Base-by-base conservation (phyloP, 1,284 basidiomycete genomes). In the Ceratobasidium sp. region DNA sequence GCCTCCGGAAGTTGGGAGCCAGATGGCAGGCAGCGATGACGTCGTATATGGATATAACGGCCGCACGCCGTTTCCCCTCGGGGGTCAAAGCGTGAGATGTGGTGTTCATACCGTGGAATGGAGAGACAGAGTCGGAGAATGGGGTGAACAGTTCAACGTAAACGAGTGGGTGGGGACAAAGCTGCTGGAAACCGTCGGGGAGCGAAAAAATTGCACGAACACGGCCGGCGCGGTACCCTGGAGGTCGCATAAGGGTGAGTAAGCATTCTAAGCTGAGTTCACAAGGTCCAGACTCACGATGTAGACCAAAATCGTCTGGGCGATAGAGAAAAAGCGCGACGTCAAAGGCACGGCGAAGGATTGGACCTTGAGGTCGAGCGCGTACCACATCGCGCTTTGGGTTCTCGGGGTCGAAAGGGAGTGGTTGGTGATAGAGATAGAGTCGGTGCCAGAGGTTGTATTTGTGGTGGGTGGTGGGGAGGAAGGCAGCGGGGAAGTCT, bases 341-440 rank as follows among this genome's bases (percentile, higher is more conserved):
- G 33, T 74, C 60, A 10, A 60, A 74, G 3, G 46, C 44, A 14
- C 27, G 57, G 3, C 83, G 84, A 8, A 84, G 30, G 20, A 33
- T 12, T 3, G 20, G 10, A 12, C n/a, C 5, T 5, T n/a, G 6
- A 10, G 71, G 59, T 10, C 46, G 23, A 33, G 60, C 60, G 12
- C 71, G 46, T 20, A 74, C 20, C 12, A 74, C 59, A 35, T 74
- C 60, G 38, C 71, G 71, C 27, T 33, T 30, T 6, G 38, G 18
- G 46, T 48, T 30, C 18, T 74, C 60, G 14, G 46, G 59, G 41
- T 59, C 27, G 46, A 65, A 74, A 8, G 60, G 20, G 8, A 62
- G 71, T 1, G 71, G 71, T 12, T 33, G 16, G 30, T 74, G 71
- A 18, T 52, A n/a, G 8, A 74, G 60, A 27, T 74, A 74, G 3